Conservation (phyloP, 1,284 basidiomycete species). For the Dichomitus squalens region DNA sequence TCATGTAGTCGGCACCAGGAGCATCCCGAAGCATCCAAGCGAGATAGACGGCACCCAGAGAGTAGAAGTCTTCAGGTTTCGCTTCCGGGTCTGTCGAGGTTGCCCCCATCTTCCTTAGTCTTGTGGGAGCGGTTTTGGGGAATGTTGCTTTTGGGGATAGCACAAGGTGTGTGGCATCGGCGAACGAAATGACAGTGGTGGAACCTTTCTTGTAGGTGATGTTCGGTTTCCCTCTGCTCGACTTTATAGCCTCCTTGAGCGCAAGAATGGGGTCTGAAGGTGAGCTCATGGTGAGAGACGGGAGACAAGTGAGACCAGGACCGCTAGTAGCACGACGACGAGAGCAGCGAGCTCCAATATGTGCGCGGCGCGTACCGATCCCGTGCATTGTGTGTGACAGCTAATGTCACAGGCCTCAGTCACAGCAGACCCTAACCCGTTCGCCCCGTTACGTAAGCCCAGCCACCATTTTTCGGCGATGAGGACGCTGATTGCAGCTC, state of each 20-base stretch:
- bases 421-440: slow-evolving; percentile 9
- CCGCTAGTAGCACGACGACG: not conserved
- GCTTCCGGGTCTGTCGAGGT: slow-evolving; percentile 40
- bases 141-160: slow-evolving; percentile 57
- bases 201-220: slow-evolving; percentile 50
- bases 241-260: slow-evolving; percentile 60
- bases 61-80: slow-evolving; percentile 66
- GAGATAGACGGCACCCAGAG: slow-evolving; percentile 79
- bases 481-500: slow-evolving; percentile 10
- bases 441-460: slow-evolving; percentile 5
- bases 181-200: slow-evolving; percentile 21
- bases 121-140: slow-evolving; percentile 73
- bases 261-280: slow-evolving; percentile 52
- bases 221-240: slow-evolving; percentile 34
- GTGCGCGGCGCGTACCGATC: not conserved
- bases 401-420: not conserved
- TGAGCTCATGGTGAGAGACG: slow-evolving; percentile 19
- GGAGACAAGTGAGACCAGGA: not conserved
- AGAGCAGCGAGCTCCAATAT: not conserved
- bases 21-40: slow-evolving; percentile 78
- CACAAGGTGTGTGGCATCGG: slow-evolving; percentile 64
- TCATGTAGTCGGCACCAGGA: slow-evolving; percentile 83
- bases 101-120: slow-evolving; percentile 65
- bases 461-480: slow-evolving; percentile 23
- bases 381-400: slow-evolving; percentile 6